phyloP scores from a whole-genome alignment of 805 yeast species.

The Torulaspora franciscae region DNA sequence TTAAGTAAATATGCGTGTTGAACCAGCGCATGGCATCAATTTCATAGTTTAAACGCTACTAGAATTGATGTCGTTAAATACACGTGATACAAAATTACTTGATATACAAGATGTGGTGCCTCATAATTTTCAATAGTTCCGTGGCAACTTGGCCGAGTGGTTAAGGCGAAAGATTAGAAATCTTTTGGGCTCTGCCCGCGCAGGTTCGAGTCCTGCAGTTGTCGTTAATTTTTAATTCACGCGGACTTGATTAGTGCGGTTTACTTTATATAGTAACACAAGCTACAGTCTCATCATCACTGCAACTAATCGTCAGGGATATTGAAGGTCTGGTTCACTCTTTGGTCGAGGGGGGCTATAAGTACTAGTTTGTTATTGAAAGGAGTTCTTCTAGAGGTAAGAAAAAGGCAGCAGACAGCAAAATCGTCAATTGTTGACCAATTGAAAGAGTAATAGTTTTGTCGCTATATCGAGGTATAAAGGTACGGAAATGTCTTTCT shows the following conservation, averaged over 20 bases:
- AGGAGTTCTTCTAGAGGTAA: neutral
- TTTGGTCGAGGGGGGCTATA: neutral
- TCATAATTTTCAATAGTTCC: neutral
- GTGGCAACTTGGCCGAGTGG: slow-evolving; percentile 58
- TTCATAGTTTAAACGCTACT: too few species aligned
- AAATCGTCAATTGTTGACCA: neutral
- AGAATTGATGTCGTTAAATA: neutral
- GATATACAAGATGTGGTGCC: too few species aligned
- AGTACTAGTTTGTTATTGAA: neutral
- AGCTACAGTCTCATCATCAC: too few species aligned
- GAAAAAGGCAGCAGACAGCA: too few species aligned
- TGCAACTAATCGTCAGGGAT: neutral
- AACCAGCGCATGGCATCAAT: too few species aligned
- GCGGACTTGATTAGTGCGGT: too few species aligned
- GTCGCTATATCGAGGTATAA: neutral
- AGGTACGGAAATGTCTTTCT: slow-evolving; percentile 15
- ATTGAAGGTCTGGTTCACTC: too few species aligned
- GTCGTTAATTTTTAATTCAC: slow-evolving; percentile 44
- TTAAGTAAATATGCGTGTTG: too few species aligned
- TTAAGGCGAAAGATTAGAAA: slow-evolving; percentile 61
- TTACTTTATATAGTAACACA: too few species aligned
- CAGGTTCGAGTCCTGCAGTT: slow-evolving; percentile 72
- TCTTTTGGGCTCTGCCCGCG: slow-evolving; percentile 58
- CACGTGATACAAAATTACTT: too few species aligned
- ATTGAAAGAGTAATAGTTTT: neutral